These are phyloP conservation scores for Ulota crispa DNA, from an alignment of 225 moss, liverwort and hornwort species.

Conservation along the genomic window DNA sequence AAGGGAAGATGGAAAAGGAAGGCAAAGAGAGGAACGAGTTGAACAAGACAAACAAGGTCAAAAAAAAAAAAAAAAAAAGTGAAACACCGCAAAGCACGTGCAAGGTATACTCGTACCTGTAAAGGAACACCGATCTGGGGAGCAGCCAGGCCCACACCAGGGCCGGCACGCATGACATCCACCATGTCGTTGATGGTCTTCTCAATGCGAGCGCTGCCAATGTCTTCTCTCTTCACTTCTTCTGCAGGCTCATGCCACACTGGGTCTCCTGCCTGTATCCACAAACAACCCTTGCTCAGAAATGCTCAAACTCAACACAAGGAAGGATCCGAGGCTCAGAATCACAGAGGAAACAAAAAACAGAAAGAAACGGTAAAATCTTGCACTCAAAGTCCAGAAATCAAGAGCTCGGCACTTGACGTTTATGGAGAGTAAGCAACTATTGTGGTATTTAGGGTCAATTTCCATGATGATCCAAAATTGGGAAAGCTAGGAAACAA, in stretches of 20 bases:
- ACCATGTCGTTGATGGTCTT: constrained; percentile 97
- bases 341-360: not conserved
- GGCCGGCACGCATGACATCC: constrained; percentile 89
- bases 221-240: constrained; percentile 68
- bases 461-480: too few relatives aligned
- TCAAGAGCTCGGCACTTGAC: not conserved
- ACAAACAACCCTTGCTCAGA: not conserved
- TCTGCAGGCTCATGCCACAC: constrained; percentile 80
- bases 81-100: too few relatives aligned
- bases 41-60: too few relatives aligned
- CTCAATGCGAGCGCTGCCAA: constrained; percentile 80
- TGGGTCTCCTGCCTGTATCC: constrained; percentile 82
- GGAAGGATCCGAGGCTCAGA: not conserved
- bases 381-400: not conserved
- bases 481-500: too few relatives aligned
- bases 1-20: too few relatives aligned
- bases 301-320: not conserved
- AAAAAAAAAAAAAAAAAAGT: too few relatives aligned
- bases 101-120: constrained; percentile 49
- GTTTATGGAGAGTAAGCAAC: not conserved
- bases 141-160: constrained; percentile 91
- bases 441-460: not conserved
- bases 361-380: not conserved
- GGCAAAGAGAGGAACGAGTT: too few relatives aligned
- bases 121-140: constrained; percentile 90